These are phyloP conservation scores for Ophiostoma himal-ulmi DNA, from an alignment of 2,329 filamentous ascomycete species.

Conservation along the genomic window DNA sequence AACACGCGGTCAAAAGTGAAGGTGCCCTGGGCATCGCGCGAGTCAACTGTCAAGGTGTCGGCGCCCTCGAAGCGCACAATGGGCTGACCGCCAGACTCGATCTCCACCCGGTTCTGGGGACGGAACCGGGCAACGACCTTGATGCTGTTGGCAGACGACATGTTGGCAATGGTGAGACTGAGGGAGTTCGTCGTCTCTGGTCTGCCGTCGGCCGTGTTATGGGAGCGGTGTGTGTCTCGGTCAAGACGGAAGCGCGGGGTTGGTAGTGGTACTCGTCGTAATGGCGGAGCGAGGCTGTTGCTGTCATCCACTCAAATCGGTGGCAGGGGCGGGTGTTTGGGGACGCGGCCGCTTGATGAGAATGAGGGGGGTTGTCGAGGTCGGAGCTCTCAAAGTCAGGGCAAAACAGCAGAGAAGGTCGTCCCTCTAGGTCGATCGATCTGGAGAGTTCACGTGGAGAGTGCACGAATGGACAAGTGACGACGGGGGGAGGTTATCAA, in stretches of 20 bases:
- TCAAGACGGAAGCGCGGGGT: constrained; percentile 5
- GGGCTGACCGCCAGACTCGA: constrained; percentile 81
- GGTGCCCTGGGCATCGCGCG: constrained; percentile 70
- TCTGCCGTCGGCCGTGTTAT: constrained; percentile 10
- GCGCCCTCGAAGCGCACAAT: constrained; percentile 85
- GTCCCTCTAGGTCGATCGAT: constrained; percentile 12
- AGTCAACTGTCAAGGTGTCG: constrained; percentile 81
- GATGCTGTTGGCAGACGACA: constrained; percentile 59
- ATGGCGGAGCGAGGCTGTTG: constrained; percentile 17
- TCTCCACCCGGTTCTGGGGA: constrained; percentile 92
- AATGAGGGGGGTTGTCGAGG: not conserved
- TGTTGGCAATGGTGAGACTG: constrained; percentile 34
- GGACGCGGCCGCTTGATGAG: constrained; percentile 8
- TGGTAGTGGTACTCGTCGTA: not conserved
- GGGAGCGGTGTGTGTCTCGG: not conserved
- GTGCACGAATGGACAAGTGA: not conserved
- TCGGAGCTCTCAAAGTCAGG: not conserved
- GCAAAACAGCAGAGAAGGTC: not conserved
- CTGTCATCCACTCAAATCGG: constrained; percentile 15
- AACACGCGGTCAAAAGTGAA: constrained; percentile 99
- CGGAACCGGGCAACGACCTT: constrained; percentile 96
- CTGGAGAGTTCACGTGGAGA: constrained; percentile 1
- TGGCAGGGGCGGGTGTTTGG: constrained; percentile 9
- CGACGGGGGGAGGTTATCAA: not conserved
- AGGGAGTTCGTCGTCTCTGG: not conserved